Conservation (phyloP, 2,329 filamentous ascomycete genomes). For the Diaporthe amygdali region DNA sequence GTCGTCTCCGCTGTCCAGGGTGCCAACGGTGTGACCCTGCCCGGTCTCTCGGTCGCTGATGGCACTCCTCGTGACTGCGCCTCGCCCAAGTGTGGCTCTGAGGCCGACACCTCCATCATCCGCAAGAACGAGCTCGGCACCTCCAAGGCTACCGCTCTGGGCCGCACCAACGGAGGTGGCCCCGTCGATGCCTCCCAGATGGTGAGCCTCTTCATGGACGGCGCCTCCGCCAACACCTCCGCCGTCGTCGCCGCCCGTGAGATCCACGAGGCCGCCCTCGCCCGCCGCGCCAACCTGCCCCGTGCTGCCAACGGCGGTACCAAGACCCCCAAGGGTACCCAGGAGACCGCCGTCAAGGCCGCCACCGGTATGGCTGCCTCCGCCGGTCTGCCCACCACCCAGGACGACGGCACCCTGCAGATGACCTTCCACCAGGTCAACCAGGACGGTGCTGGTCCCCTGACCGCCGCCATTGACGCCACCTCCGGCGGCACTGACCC, state of each 20-base stretch:
- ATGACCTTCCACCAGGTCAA: conserved; percentile 75
- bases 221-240: conserved; percentile 33
- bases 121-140: conserved; percentile 62
- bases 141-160: conserved; percentile 62
- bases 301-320: conserved; percentile 38
- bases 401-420: conserved; percentile 64
- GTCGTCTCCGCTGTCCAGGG: conserved; percentile 61
- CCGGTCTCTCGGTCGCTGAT: conserved; percentile 65
- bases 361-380: conserved; percentile 38
- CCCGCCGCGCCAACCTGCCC: conserved; percentile 28
- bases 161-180: conserved; percentile 65
- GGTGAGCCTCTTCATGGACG: conserved; percentile 65
- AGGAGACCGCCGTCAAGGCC: conserved; percentile 58
- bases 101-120: conserved; percentile 75
- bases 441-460: conserved; percentile 71
- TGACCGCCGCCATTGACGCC: conserved; percentile 64
- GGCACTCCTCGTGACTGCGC: conserved; percentile 73
- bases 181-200: conserved; percentile 62
- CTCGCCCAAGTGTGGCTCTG: conserved; percentile 65
- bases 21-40: conserved; percentile 67
- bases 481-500: conserved; percentile 68
- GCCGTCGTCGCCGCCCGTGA: conserved; percentile 24
- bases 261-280: conserved; percentile 27
- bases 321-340: conserved; percentile 41
- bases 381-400: conserved; percentile 61